Evolutionary conservation across 2,329 filamentous ascomycete genomes (phyloP), one percentile per base, ranked within the genome.

Genomic region (Blumeria graminis): DNA sequence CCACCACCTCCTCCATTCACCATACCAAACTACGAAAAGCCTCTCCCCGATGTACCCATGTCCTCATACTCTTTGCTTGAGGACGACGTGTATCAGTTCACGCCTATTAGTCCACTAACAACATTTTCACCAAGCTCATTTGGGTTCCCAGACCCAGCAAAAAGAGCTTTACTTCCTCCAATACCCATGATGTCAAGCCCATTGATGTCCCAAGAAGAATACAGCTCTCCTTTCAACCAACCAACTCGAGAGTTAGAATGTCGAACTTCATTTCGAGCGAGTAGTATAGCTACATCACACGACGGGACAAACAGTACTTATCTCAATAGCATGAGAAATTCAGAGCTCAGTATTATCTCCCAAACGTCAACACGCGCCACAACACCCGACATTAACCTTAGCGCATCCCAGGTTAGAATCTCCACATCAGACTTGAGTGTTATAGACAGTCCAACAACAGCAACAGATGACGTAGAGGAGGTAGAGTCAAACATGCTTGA

Each of bases 281-380:
- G 85, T 59, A 87, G 81, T 60, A 76, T 87, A 61, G 81, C 82
- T 41, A 78, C 81, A 7, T 87, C 83, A 2, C 89, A 83, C 65
- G 80, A 81, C 18, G 86, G 83, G 56, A 90, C 85, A 59, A 83
- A 77, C 63, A 86, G 81, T 66, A 89, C 86, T 3, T 89, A 84
- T 62, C 72, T 82, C 55, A 88, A 82, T 71, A 77, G 74, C 62
- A 69, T 74, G 57, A 81, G 84, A 35, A 84, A 87, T 62, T 94
- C 88, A 0, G 86, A 89, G 64, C 77, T 78, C 52, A 94, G 86
- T 67, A 74, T 86, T 34, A 67, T 87, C 1, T 95, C 90, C 1
- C 82, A 84, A 65, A 81, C 80, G 0, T 94, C 89, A 1, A 95
- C 89, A 1, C 75, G 89, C 57, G 89, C 88, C 14, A 94, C 88